A percentile compares a stretch with the other conserved stretches of the same genome.
These are phyloP conservation scores for Russula foetens DNA, from an alignment of 768 basidiomycete genomes.

Conservation along the genomic window DNA sequence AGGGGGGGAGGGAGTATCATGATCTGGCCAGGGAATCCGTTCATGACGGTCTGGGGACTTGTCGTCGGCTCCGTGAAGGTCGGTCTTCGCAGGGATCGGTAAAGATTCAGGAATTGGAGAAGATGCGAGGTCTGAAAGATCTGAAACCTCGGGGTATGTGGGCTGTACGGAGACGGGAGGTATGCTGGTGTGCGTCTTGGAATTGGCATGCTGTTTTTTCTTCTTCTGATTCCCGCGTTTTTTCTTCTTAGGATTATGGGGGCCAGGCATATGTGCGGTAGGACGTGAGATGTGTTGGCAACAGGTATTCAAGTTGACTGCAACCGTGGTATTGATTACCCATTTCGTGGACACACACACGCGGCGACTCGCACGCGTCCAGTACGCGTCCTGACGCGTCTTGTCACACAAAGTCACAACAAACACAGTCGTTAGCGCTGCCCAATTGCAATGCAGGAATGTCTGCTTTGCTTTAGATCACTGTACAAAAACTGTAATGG, in stretches of 20 bases:
- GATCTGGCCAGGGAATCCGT: background rate
- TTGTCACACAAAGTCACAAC: background rate
- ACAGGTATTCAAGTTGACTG: background rate
- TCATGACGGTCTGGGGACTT: background rate
- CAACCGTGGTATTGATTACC: background rate
- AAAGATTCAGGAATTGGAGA: background rate
- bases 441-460: too few relatives aligned
- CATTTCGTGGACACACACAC: background rate
- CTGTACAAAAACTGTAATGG: too few relatives aligned
- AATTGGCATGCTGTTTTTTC: slow-evolving; percentile 27
- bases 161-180: background rate
- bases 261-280: slow-evolving; percentile 45
- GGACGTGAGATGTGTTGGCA: background rate
- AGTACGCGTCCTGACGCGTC: background rate
- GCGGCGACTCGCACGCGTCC: too few relatives aligned
- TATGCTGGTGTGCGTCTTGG: background rate
- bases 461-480: too few relatives aligned
- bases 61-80: background rate
- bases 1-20: background rate
- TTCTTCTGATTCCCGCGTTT: slow-evolving; percentile 31
- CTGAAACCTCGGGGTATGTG: background rate
- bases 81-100: background rate
- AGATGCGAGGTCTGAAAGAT: background rate
- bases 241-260: slow-evolving; percentile 45
- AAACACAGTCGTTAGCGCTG: too few relatives aligned